These are phyloP conservation scores for Metschnikowia cubensis DNA, from an alignment of 805 yeast genomes.

Conservation along the genomic window DNA sequence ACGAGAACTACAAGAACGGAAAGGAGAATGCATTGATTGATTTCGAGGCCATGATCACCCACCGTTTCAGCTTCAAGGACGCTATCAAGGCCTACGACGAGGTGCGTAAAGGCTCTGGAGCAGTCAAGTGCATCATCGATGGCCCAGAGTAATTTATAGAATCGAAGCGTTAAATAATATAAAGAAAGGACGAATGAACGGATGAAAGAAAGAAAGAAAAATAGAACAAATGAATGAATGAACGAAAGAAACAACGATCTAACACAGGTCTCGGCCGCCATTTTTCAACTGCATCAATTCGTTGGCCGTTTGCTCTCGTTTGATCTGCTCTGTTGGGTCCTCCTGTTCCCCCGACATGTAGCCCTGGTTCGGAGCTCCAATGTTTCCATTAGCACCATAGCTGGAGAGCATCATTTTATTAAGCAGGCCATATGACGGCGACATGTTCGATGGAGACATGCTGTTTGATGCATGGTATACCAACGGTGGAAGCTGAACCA, in stretches of 20 bases:
- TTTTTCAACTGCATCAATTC: conserved; percentile 12
- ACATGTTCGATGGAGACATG: neutral
- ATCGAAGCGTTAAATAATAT: neutral
- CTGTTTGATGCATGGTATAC: conserved; percentile 1
- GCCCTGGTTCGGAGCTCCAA: neutral
- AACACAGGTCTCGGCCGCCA: neutral
- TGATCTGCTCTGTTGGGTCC: neutral
- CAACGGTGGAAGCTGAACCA: conserved; percentile 5
- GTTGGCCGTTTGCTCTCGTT: conserved; percentile 6
- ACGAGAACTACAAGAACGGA: conserved; percentile 46
- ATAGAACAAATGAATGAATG: neutral
- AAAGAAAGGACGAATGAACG: neutral
- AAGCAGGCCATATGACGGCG: conserved; percentile 1
- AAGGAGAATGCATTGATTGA: conserved; percentile 45
- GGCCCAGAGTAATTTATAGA: conserved; percentile 54
- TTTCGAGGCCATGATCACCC: conserved; percentile 68
- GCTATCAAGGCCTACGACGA: conserved; percentile 74
- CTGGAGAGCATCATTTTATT: neutral
- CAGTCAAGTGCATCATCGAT: conserved; percentile 75
- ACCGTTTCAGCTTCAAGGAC: conserved; percentile 65
- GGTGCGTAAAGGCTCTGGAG: conserved; percentile 61
- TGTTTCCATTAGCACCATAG: neutral
- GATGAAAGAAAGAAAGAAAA: too few species aligned
- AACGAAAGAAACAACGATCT: too few species aligned
- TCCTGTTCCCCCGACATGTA: neutral